Percentiles rank a stretch among this genome's conserved stretches.
Evolutionary conservation across 106 monocot genomes (phyloP).

Genomic region (Dioscorea zingiberensis): DNA sequence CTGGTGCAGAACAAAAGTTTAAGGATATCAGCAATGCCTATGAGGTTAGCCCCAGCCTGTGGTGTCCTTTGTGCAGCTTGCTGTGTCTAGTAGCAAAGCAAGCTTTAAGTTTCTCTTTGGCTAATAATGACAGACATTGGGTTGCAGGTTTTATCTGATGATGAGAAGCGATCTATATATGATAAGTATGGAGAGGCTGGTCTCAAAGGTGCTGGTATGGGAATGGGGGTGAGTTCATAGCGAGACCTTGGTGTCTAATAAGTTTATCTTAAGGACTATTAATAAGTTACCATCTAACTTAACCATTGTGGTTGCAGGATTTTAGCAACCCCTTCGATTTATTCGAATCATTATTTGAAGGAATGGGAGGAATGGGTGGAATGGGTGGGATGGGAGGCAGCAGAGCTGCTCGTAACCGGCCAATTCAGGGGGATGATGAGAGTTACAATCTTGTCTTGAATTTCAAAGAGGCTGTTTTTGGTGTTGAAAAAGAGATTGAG

Average conservation of each 20-base stretch:
- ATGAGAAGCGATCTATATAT: conserved; percentile 87
- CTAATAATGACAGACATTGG: too few species aligned
- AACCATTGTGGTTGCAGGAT: conserved; percentile 41
- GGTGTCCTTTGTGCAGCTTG: too few species aligned
- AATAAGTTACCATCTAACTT: too few species aligned
- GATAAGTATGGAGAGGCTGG: conserved; percentile 97
- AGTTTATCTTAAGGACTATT: neutral
- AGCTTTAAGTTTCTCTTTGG: too few species aligned
- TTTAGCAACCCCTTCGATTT: conserved; percentile 90
- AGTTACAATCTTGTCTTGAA: conserved; percentile 72
- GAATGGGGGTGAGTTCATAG: conserved; percentile 68
- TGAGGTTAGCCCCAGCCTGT: conserved; percentile 40
- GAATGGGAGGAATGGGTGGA: conserved; percentile 75
- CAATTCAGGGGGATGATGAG: conserved; percentile 91
- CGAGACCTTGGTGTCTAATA: neutral
- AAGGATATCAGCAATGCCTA: conserved; percentile 99
- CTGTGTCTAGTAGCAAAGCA: too few species aligned
- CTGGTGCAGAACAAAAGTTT: conserved; percentile 91
- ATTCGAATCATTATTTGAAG: conserved; percentile 88
- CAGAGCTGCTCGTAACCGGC: conserved; percentile 65
- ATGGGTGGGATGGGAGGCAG: conserved; percentile 62
- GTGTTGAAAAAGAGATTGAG: conserved; percentile 91
- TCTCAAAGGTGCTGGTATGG: conserved; percentile 89
- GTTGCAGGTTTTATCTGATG: conserved; percentile 85
- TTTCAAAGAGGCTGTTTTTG: conserved; percentile 96